Evolutionary conservation across 331 rosid species (phyloP).

Genomic region (Quercus phellos): DNA sequence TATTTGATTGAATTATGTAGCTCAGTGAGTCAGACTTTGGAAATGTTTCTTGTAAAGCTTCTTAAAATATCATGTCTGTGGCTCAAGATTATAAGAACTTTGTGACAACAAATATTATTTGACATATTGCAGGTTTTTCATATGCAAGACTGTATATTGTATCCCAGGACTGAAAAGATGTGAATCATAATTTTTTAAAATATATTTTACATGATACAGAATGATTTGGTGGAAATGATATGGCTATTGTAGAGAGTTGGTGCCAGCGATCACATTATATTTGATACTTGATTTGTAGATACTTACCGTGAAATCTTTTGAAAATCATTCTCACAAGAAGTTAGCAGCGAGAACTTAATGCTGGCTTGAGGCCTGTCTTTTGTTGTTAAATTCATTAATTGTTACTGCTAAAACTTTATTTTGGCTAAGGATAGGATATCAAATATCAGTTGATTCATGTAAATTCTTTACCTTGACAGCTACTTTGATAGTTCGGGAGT

Average conservation of each 20-base stretch:
- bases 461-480: constrained; percentile 33
- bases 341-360: not conserved
- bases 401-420: too few relatives aligned
- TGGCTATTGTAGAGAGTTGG: too few relatives aligned
- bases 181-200: not conserved
- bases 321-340: too few relatives aligned
- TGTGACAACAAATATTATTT: not conserved
- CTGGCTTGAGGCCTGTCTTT: too few relatives aligned
- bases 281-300: not conserved
- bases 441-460: not conserved
- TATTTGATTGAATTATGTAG: too few relatives aligned
- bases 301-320: not conserved
- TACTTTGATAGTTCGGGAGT: constrained; percentile 72
- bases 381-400: too few relatives aligned
- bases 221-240: not conserved
- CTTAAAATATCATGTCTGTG: not conserved
- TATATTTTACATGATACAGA: not conserved
- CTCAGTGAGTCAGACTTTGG: too few relatives aligned
- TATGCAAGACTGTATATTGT: accelerated
- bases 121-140: not conserved
- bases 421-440: not conserved
- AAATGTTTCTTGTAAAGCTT: too few relatives aligned
- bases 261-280: too few relatives aligned
- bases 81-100: not conserved
- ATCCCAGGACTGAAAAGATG: too few relatives aligned